Conservation (phyloP, 2,329 filamentous ascomycete genomes). For the Amylocarpus encephaloides region DNA sequence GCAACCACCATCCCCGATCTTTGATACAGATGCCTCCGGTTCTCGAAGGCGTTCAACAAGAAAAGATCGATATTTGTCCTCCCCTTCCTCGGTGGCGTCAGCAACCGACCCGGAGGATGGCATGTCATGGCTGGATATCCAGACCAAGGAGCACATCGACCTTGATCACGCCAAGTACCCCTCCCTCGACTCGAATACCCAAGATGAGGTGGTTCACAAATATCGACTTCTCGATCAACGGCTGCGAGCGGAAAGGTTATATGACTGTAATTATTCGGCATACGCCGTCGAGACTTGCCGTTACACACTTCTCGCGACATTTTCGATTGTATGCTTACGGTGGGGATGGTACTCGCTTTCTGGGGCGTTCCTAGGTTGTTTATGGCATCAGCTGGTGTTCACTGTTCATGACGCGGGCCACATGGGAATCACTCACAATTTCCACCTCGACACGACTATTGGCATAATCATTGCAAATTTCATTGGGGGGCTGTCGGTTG, state of each 20-base stretch:
- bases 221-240: conserved; percentile 73
- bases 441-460: conserved; percentile 74
- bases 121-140: conserved; percentile 62
- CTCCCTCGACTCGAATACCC: conserved; percentile 63
- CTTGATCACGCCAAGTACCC: conserved; percentile 79
- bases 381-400: conserved; percentile 96
- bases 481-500: conserved; percentile 78
- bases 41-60: conserved; percentile 18
- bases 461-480: conserved; percentile 89
- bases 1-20: conserved; percentile 30
- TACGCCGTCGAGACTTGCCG: conserved; percentile 71
- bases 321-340: conserved; percentile 56
- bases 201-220: conserved; percentile 69
- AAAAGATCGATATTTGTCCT: conserved; percentile 25
- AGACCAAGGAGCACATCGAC: conserved; percentile 68
- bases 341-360: conserved; percentile 63
- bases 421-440: conserved; percentile 94
- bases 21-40: conserved; percentile 23
- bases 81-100: conserved; percentile 52
- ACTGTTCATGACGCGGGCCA: conserved; percentile 92
- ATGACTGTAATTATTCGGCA: conserved; percentile 73
- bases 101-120: conserved; percentile 46
- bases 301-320: conserved; percentile 60
- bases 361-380: conserved; percentile 67
- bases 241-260: conserved; percentile 69